These are phyloP conservation scores for Warburgia ugandensis DNA, from an alignment of 164 flowering plant species.

Conservation along the genomic window DNA sequence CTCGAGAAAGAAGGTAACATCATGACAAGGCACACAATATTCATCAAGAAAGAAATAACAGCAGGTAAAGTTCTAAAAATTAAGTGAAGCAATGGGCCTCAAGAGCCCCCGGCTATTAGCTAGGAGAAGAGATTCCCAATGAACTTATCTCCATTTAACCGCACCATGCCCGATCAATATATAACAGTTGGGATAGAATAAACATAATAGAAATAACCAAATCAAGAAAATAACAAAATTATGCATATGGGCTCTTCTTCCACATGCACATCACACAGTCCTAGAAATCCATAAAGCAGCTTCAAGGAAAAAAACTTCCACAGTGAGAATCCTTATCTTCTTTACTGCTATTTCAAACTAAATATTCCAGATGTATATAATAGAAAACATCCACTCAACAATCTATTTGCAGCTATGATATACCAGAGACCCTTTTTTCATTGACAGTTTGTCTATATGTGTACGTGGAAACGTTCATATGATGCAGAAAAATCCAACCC, in stretches of 20 bases:
- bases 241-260: neutral
- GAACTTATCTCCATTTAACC: too few species aligned
- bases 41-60: neutral
- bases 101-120: too few species aligned
- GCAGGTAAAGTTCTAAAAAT: neutral
- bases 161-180: too few species aligned
- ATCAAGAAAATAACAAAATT: too few species aligned
- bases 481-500: too few species aligned
- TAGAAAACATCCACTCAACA: neutral
- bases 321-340: neutral
- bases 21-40: neutral
- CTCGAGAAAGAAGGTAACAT: neutral
- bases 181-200: too few species aligned
- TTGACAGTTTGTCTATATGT: too few species aligned
- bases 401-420: too few species aligned
- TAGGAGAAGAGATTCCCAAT: too few species aligned
- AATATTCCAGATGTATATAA: neutral
- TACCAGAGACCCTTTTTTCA: too few species aligned
- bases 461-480: too few species aligned
- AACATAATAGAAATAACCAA: too few species aligned
- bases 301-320: neutral
- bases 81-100: neutral
- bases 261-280: neutral
- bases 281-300: neutral
- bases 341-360: neutral